Evolutionary conservation across 352 stramenopile genomes (phyloP).

Genomic region (Pythium rhizo-oryzae): DNA sequence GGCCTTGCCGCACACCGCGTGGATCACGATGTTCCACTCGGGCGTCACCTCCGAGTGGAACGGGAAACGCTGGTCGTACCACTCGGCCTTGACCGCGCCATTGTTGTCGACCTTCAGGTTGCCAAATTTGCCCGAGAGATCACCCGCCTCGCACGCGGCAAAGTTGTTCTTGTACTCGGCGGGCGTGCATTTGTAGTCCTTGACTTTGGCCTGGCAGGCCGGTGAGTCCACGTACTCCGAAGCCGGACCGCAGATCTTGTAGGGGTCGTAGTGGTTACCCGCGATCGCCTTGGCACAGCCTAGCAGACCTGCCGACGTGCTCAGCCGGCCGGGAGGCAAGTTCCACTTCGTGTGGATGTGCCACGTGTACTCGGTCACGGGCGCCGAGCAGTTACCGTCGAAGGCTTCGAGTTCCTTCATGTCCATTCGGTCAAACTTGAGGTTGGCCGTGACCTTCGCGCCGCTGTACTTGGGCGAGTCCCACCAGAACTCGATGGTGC

Average conservation of each 20-base stretch:
- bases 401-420: constrained; percentile 17
- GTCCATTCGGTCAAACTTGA: constrained; percentile 20
- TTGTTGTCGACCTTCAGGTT: constrained; percentile 21
- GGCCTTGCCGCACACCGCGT: constrained; percentile 23
- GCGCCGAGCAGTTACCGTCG: constrained; percentile 27
- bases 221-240: constrained; percentile 23
- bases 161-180: constrained; percentile 13
- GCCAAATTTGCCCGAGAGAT: constrained; percentile 33
- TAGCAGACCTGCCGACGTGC: background rate
- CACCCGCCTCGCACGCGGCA: constrained; percentile 21
- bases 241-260: constrained; percentile 23
- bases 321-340: too few species aligned
- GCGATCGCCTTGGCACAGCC: constrained; percentile 19
- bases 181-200: constrained; percentile 26
- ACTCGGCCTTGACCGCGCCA: constrained; percentile 3
- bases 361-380: constrained; percentile 25
- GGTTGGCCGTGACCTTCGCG: constrained; percentile 15
- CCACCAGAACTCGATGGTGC: too few species aligned
- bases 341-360: constrained; percentile 32
- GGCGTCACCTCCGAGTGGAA: background rate
- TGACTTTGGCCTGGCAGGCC: background rate
- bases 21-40: constrained; percentile 30
- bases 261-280: constrained; percentile 34
- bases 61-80: constrained; percentile 14
- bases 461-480: too few species aligned